Conservation (phyloP, 768 basidiomycete genomes). For the Lentinula edodes region DNA sequence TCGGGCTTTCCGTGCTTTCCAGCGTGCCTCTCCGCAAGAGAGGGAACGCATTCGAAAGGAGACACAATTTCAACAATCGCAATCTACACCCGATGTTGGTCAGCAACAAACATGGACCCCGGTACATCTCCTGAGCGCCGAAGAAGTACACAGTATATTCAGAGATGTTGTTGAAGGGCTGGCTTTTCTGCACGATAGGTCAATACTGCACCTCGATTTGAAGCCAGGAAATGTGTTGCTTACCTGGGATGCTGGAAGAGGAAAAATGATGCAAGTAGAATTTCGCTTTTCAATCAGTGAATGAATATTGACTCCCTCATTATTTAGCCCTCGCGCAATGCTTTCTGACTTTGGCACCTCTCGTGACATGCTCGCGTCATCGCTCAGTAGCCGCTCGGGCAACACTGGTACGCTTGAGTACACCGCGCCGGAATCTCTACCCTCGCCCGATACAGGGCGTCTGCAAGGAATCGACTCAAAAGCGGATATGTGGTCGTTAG, state of each 20-base stretch:
- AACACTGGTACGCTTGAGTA: constrained; percentile 93
- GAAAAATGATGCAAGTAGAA: constrained; percentile 69
- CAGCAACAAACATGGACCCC: constrained; percentile 48
- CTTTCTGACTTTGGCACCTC: constrained; percentile 95
- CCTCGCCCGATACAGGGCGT: constrained; percentile 56
- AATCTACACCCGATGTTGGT: constrained; percentile 6
- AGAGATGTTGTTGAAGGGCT: constrained; percentile 83
- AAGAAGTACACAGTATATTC: constrained; percentile 79
- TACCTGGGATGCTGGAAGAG: constrained; percentile 82
- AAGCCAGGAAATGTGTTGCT: constrained; percentile 93
- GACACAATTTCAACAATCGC: constrained; percentile 26
- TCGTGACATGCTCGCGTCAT: constrained; percentile 75
- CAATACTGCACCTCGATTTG: constrained; percentile 88
- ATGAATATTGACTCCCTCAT: not conserved
- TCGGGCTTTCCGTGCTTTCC: constrained; percentile 67
- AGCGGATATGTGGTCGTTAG: constrained; percentile 95
- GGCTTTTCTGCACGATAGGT: constrained; percentile 79
- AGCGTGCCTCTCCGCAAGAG: constrained; percentile 58
- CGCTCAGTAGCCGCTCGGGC: constrained; percentile 67
- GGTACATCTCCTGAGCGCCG: constrained; percentile 79
- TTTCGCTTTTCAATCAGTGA: not conserved
- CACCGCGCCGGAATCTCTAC: constrained; percentile 83
- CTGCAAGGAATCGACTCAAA: constrained; percentile 77
- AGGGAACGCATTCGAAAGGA: constrained; percentile 48
- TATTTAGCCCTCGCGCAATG: constrained; percentile 81